Conservation (phyloP, 305 asterid species). For the Solanum hybrid region DNA sequence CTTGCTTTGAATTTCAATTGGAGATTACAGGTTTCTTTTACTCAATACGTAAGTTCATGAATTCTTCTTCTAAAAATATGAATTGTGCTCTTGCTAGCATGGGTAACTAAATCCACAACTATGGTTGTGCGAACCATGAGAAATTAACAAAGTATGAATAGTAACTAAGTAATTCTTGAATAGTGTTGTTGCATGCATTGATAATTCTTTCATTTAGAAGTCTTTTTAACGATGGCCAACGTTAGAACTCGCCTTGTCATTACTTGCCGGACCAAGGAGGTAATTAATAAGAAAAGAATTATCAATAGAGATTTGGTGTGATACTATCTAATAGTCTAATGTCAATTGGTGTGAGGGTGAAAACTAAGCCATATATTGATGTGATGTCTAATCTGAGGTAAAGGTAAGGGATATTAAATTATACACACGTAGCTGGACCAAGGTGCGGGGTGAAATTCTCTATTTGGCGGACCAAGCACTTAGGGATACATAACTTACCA, state of each 20-base stretch:
- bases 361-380: neutral
- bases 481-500: neutral
- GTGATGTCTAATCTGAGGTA: neutral
- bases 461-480: neutral
- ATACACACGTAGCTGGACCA: neutral
- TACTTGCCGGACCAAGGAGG: neutral
- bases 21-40: neutral
- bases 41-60: neutral
- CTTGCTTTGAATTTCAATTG: neutral
- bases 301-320: neutral
- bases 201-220: too few species aligned
- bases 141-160: neutral
- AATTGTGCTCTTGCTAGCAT: neutral
- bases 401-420: neutral
- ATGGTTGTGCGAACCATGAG: neutral
- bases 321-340: neutral
- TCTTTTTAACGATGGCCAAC: neutral
- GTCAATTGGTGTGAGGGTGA: neutral
- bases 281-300: neutral
- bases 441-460: neutral
- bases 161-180: neutral
- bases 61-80: neutral
- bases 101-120: neutral
- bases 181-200: neutral
- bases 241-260: neutral